A percentile compares a stretch with the other conserved stretches of the same genome.
Evolutionary conservation across 495 filamentous ascomycete genomes (phyloP).

Genomic region (Evernia prunastri): DNA sequence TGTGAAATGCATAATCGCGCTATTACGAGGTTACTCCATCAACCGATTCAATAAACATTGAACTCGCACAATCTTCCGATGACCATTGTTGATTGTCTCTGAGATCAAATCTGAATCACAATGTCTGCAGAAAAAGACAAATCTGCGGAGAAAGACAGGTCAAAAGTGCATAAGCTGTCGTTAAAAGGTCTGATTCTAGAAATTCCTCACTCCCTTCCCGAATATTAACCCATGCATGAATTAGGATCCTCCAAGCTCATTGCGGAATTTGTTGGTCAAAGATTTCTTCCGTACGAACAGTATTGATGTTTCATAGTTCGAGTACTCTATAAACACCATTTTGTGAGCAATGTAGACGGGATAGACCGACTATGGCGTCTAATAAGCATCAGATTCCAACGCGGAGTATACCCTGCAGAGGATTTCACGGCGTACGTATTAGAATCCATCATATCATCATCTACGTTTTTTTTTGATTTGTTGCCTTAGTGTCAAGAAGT

Average conservation of each 20-base stretch:
- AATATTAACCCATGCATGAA: slow-evolving; percentile 24
- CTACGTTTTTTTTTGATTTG: slow-evolving; percentile 12
- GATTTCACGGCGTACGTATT: slow-evolving; percentile 81
- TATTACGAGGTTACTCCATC: slow-evolving; percentile 10
- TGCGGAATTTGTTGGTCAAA: slow-evolving; percentile 74
- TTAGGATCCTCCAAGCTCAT: slow-evolving; percentile 78
- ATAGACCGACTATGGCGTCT: neutral
- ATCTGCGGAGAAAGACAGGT: slow-evolving; percentile 85
- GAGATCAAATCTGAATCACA: neutral
- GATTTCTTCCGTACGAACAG: slow-evolving; percentile 2
- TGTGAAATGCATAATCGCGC: neutral
- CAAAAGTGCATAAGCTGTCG: slow-evolving; percentile 88
- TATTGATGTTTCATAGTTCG: slow-evolving; percentile 56
- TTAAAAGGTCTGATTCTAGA: slow-evolving; percentile 59
- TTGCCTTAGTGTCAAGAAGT: slow-evolving; percentile 77
- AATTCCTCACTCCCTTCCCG: neutral
- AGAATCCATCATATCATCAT: slow-evolving; percentile 1
- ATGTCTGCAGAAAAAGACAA: slow-evolving; percentile 64
- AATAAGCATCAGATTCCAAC: slow-evolving; percentile 62
- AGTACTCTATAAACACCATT: slow-evolving; percentile 95
- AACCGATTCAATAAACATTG: slow-evolving; percentile 16
- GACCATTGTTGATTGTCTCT: neutral
- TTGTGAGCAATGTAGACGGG: slow-evolving; percentile 43
- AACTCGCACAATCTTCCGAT: neutral
- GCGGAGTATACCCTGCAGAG: slow-evolving; percentile 95